Percentiles rank a stretch among this genome's conserved stretches.
Evolutionary conservation across 768 basidiomycete species (phyloP).

Genomic region (Phanerochaete carnosa): DNA sequence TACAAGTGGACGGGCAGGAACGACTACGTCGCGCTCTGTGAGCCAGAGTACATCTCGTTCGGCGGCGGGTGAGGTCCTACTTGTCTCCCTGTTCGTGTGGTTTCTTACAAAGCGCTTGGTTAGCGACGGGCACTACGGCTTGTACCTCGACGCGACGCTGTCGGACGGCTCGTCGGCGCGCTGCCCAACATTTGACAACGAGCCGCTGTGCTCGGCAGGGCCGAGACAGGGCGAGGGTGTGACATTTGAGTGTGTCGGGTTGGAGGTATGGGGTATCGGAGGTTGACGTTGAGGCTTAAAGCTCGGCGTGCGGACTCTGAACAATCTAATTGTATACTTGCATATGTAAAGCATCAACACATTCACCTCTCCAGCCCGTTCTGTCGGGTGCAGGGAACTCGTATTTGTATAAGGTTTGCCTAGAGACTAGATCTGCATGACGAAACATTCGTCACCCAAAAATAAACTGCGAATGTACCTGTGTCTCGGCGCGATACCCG

Average conservation of each 20-base stretch:
- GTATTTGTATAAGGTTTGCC: no score
- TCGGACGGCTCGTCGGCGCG: slow-evolving; percentile 79
- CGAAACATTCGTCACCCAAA: no score
- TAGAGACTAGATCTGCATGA: no score
- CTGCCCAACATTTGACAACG: slow-evolving; percentile 87
- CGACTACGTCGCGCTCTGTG: slow-evolving; percentile 86
- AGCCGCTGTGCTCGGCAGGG: slow-evolving; percentile 60
- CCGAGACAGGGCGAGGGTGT: slow-evolving; percentile 45
- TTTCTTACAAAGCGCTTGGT: slow-evolving; percentile 2
- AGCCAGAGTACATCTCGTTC: slow-evolving; percentile 76
- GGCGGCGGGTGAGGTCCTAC: slow-evolving; percentile 77
- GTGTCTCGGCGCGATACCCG: no score
- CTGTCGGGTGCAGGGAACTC: not conserved
- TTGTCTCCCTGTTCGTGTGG: not conserved
- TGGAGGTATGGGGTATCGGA: slow-evolving; percentile 89
- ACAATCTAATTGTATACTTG: not conserved
- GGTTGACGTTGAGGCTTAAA: slow-evolving; percentile 3
- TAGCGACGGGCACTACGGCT: slow-evolving; percentile 84
- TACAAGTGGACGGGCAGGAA: slow-evolving; percentile 88
- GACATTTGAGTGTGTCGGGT: slow-evolving; percentile 85
- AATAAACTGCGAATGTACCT: no score
- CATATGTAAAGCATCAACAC: not conserved
- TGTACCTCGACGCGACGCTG: slow-evolving; percentile 83
- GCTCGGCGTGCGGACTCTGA: not conserved
- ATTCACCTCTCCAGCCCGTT: not conserved